A percentile compares a stretch with the other conserved stretches of the same genome.
These are phyloP conservation scores for Angomonas ambiguus DNA, from an alignment of 208 protist species.

Conservation along the genomic window DNA sequence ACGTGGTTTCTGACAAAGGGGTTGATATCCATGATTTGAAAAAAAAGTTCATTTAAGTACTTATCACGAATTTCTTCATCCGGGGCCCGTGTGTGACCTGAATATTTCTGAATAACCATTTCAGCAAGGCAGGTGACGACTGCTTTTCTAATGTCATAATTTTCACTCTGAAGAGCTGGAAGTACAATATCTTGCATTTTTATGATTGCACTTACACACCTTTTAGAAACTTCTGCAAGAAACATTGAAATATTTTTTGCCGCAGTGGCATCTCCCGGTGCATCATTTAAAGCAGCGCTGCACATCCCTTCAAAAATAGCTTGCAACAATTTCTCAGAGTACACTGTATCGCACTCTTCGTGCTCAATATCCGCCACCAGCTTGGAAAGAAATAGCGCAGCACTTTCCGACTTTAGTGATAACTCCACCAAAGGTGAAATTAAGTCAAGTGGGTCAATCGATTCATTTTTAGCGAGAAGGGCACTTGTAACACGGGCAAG, in stretches of 20 bases:
- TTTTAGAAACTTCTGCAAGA: slow-evolving; percentile 71
- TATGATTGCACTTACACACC: slow-evolving; percentile 71
- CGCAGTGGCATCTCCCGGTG: slow-evolving; percentile 31
- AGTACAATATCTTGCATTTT: slow-evolving; percentile 54
- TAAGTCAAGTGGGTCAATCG: slow-evolving; percentile 44
- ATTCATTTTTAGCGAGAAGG: slow-evolving; percentile 38
- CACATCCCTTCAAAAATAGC: slow-evolving; percentile 67
- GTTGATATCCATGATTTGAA: slow-evolving; percentile 83
- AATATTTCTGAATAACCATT: slow-evolving; percentile 82
- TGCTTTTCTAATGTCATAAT: slow-evolving; percentile 81
- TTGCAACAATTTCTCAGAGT: slow-evolving; percentile 36
- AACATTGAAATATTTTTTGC: slow-evolving; percentile 79
- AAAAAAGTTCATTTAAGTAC: slow-evolving; percentile 81
- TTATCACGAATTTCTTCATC: slow-evolving; percentile 46
- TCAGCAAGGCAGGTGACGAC: slow-evolving; percentile 77
- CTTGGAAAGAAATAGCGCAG: slow-evolving; percentile 66
- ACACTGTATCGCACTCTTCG: slow-evolving; percentile 25
- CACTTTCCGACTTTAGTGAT: slow-evolving; percentile 61
- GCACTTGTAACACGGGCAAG: slow-evolving; percentile 50
- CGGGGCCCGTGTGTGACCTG: slow-evolving; percentile 29
- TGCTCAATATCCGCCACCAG: slow-evolving; percentile 75
- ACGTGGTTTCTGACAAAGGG: slow-evolving; percentile 85
- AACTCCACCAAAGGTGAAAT: slow-evolving; percentile 75
- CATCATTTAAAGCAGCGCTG: slow-evolving; percentile 55
- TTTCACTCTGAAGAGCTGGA: slow-evolving; percentile 72